phyloP scores from a whole-genome alignment of 176 grass and related monocot species.

The Pharus latifolius region DNA sequence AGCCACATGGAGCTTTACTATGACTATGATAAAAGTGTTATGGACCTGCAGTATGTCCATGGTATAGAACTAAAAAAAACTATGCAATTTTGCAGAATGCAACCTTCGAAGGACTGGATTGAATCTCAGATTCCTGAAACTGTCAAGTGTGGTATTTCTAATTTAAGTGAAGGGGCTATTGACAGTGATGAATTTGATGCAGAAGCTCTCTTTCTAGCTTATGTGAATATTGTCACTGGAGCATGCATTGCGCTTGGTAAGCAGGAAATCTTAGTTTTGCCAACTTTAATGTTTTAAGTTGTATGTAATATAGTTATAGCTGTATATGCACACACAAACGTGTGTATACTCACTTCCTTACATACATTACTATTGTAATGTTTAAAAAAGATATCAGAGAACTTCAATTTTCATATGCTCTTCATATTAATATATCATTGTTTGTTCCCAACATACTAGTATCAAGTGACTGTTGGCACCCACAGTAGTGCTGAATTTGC shows the following conservation, averaged over 20 bases:
- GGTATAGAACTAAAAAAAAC: not conserved
- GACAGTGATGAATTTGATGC: conserved; percentile 60
- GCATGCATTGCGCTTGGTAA: conserved; percentile 89
- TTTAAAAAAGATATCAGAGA: too few species aligned
- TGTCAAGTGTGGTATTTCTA: conserved; percentile 50
- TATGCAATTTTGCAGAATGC: conserved; percentile 43
- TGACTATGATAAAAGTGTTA: not conserved
- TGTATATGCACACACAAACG: too few species aligned
- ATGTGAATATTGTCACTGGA: conserved; percentile 87
- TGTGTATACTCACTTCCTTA: too few species aligned
- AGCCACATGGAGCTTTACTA: too few species aligned
- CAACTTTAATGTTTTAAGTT: too few species aligned
- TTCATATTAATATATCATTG: too few species aligned
- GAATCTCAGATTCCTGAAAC: conserved; percentile 83
- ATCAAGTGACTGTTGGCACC: too few species aligned
- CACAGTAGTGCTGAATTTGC: too few species aligned
- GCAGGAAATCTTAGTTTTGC: conserved; percentile 17
- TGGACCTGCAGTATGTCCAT: not conserved
- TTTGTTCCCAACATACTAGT: too few species aligned
- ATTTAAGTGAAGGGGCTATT: conserved; percentile 43
- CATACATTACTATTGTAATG: too few species aligned
- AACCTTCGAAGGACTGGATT: conserved; percentile 67
- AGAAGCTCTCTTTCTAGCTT: conserved; percentile 88
- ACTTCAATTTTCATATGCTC: too few species aligned
- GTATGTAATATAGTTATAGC: too few species aligned